Base-by-base conservation (phyloP, 768 basidiomycete genomes). In the Boletus subcaerulescens region DNA sequence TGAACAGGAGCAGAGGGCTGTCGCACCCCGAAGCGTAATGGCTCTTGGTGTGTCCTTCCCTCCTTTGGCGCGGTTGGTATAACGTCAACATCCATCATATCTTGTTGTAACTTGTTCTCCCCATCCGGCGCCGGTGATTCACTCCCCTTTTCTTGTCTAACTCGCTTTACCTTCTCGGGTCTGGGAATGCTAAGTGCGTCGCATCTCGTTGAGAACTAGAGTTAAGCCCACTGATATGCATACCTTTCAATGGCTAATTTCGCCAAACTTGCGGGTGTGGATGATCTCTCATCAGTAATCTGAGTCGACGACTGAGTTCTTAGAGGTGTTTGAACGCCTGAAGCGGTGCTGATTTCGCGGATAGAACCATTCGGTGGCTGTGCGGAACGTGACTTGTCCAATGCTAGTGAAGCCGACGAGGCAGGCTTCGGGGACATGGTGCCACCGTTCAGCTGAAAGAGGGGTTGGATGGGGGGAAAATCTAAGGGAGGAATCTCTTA, bases 91-190 rank as follows among this genome's bases (percentile, higher is more conserved):
- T 76, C 74, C 76, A 76, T 77, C 1, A 54, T 48, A 43, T 74
- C 73, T 2, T 63, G 49, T 52, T 67, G 69, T 14, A 45, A 40
- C 46, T 57, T 65, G 53, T 48, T 66, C 22, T 71, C 66, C 29
- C 60, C 56, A n/a, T 75, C 71, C 10, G 68, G 68, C 3, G 60
- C 66, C 4, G 74, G 74, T 9, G 74, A 71, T 35, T 72, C 72
- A 9, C 72, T 70, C 43, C 71, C 71, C 46, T 64, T 69, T 32
- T 77, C 76, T 18, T 64, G 65, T 36, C 75, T 63, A 20, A 81
- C 71, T 20, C 89, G 77, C 69, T 83, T 88, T 54, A 91, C 86
- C 33, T 89, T 87, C 65, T 90, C 87, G n/a, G 89, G 89, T 45
- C 87, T 75, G 22, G 87, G 89, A 44, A 91, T 79, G 65, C 89